phyloP scores from a whole-genome alignment of 2,329 filamentous ascomycete genomes.

The Plectosphaerella sp. region DNA sequence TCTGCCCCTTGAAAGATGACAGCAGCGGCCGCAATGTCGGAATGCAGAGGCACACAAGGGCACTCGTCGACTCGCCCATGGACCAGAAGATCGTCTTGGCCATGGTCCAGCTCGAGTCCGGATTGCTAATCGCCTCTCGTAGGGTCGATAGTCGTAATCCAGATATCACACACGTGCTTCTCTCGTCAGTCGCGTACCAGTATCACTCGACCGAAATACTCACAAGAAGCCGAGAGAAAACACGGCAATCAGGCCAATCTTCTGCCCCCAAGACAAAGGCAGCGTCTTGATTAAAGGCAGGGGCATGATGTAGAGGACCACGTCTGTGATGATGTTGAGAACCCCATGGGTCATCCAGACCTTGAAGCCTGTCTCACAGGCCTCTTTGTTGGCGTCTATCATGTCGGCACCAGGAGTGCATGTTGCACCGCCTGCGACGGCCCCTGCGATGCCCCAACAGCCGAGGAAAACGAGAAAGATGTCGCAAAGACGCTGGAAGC shows the following conservation, averaged over 20 bases:
- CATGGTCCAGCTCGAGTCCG: slow-evolving; percentile 28
- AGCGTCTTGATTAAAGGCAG: slow-evolving; percentile 7
- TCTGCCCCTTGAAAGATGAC: too few species aligned
- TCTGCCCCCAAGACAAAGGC: slow-evolving; percentile 5
- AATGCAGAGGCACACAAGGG: slow-evolving; percentile 33
- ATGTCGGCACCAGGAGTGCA: not conserved
- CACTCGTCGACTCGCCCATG: slow-evolving; percentile 32
- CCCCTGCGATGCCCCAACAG: slow-evolving; percentile 4
- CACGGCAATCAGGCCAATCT: slow-evolving; percentile 4
- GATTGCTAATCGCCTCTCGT: slow-evolving; percentile 15
- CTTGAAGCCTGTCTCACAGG: not conserved
- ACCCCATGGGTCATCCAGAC: slow-evolving; percentile 3
- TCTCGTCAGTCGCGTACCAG: not conserved
- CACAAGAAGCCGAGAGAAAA: slow-evolving; percentile 12
- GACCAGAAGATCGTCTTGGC: slow-evolving; percentile 27
- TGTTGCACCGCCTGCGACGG: not conserved
- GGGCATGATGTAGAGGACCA: slow-evolving; percentile 12
- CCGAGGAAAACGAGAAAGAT: slow-evolving; percentile 8
- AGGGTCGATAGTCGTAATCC: slow-evolving; percentile 25
- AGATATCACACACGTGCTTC: slow-evolving; percentile 5
- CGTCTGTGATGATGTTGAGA: slow-evolving; percentile 11
- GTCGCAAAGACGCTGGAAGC: slow-evolving; percentile 10
- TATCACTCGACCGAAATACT: not conserved
- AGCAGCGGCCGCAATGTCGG: slow-evolving; percentile 29
- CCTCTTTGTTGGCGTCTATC: not conserved